phyloP scores from a whole-genome alignment of 2,329 filamentous ascomycete genomes.

The Davidsoniella neocaledoniae region DNA sequence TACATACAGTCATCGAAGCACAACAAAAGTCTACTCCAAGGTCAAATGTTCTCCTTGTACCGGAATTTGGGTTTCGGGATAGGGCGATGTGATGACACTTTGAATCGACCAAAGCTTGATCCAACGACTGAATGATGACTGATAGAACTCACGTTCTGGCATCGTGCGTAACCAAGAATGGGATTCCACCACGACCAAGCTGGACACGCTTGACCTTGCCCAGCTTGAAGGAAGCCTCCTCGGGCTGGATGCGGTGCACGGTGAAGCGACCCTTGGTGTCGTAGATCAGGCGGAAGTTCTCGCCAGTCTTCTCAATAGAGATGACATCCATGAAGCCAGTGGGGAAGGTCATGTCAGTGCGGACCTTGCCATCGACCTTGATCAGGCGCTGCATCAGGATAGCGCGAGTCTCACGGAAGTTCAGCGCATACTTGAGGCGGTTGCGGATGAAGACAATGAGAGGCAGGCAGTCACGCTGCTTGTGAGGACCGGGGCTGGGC shows the following conservation, averaged over 20 bases:
- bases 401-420: constrained; percentile 90
- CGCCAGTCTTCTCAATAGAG: constrained; percentile 97
- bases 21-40: constrained; percentile 20
- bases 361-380: constrained; percentile 99
- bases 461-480: constrained; percentile 97
- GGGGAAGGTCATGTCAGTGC: constrained; percentile 95
- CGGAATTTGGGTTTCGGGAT: neutral
- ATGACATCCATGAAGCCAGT: constrained; percentile 99
- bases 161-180: constrained; percentile 99
- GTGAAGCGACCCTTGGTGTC: constrained; percentile 99
- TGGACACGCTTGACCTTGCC: constrained; percentile 99
- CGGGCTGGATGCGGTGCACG: constrained; percentile 95
- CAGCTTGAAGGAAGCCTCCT: constrained; percentile 99
- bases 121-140: constrained; percentile 99
- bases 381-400: constrained; percentile 99
- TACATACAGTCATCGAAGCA: constrained; percentile 38
- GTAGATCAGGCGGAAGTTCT: constrained; percentile 99
- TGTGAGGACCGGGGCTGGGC: constrained; percentile 81
- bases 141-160: constrained; percentile 98
- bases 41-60: constrained; percentile 11
- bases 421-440: constrained; percentile 98
- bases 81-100: constrained; percentile 16
- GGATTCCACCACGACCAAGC: constrained; percentile 98
- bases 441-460: constrained; percentile 95
- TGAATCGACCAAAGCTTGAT: constrained; percentile 84